Base-by-base conservation (phyloP, 176 grass and related monocot species). In the Juncus inflexus region DNA sequence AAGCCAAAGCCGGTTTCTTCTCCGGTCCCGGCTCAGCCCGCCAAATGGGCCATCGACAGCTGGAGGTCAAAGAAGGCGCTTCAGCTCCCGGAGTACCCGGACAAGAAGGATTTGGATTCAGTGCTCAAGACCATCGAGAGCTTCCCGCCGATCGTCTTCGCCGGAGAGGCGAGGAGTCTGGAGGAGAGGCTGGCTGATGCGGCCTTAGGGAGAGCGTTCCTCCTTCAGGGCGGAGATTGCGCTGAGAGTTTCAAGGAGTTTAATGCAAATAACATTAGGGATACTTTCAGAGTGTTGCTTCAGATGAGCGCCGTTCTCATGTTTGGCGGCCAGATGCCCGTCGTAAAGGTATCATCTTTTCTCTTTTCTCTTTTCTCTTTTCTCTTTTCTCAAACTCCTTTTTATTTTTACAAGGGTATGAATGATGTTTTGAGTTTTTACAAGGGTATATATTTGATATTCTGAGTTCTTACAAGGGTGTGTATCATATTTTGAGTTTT, bases 221-320 rank as follows among this genome's bases (percentile, higher is more conserved):
- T 96, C 41, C 78, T 96, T 58, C 91, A 96, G 77, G 91, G 91
- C 16, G 91, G 91, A 0, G 91, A 96, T 69, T 99, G 95, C 51
- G 95, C 95, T 4, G 95, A 99, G 86, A 99, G 95, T 85, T 99
- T 99, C 95, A 99, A 99, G 89, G 95, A 99, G 80, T 99, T 99
- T 78, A 80, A 99, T 77, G 89, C 89, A 6, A 99, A 87, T 69
- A 99, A 99, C 56, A 99, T 94, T 73, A 70, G 95, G 5, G 95
- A 99, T 74, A 99, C 95, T 41, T 99, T 99, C 87, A 79, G 91
- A 49, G 76, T 96, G 52, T 77, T 96, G 60, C 91, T 96, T 40
- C 91, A 96, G 91, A 96, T 96, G 91, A 74, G 87, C 84, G 91
- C 71, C 37, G 91, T 96, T 62, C 91, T 96, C 69, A 96, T 96